Evolutionary conservation across 2,329 filamentous ascomycete species (phyloP), one percentile per base, ranked within the genome.

Genomic region (Pseudophaeomoniella oleicola): DNA sequence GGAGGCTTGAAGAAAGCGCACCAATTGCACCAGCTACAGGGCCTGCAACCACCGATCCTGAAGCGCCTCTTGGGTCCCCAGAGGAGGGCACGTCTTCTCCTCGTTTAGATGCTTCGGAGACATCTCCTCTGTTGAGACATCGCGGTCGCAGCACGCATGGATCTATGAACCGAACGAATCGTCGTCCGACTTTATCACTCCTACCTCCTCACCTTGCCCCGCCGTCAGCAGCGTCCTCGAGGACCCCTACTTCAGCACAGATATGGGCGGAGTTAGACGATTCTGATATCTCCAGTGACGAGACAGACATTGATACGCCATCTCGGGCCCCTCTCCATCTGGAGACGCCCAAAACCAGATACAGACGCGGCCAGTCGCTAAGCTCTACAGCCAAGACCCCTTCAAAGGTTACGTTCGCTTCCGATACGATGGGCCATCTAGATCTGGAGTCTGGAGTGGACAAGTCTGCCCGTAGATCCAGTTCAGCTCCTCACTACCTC

Each of bases 1-100:
- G 90, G 88, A 78, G 90, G 41, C 70, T 98, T 38, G 84, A 82
- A 53, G 49, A 57, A 18, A 49, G 47, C 18, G 50, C 57, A 27
- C 49, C 55, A 3, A 46, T 51, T 13, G 51, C 50, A 50, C 50
- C 62, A 43, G 53, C 42, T 49, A 32, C 41, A 46, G 38, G 45
- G 47, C 45, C 54, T 48, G 45, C 2, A 46, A 37, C 41, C 45
- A 42, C 58, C n/a, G 22, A 27, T 27, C 22, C 22, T n/a, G 22
- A 27, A n/a, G 22, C 22, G 6, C 22, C 22, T 27, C 22, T 27
- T n/a, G 22, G 22, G 22, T 27, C 22, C 9, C 22, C 22, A 6
- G 6, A 6, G 22, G 22, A 27, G n/a, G 22, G 6, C 6, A n/a
- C 22, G 9, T 6, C 6, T n/a, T 27, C 22, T 27, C 22, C 22